phyloP scores from a whole-genome alignment of 2,329 filamentous ascomycete genomes.

The Xylariaceae sp. region DNA sequence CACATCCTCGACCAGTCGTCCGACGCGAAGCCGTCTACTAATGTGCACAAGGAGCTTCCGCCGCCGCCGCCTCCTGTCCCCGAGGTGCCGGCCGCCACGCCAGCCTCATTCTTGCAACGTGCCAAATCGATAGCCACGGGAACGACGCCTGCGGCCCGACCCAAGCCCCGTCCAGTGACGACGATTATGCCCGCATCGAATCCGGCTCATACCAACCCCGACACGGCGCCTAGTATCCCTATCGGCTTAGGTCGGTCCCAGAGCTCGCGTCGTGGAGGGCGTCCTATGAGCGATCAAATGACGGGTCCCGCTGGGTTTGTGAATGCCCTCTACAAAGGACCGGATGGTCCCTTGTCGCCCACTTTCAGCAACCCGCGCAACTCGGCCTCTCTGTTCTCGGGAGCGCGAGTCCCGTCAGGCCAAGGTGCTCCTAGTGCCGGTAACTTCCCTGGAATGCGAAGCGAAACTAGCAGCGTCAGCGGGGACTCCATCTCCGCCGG shows the following conservation, averaged over 20 bases:
- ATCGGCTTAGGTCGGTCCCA: constrained; percentile 53
- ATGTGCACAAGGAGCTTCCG: constrained; percentile 79
- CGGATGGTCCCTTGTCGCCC: constrained; percentile 57
- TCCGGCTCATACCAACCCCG: constrained; percentile 56
- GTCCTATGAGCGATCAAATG: constrained; percentile 60
- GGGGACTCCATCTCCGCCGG: constrained; percentile 61
- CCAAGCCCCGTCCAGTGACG: constrained; percentile 52
- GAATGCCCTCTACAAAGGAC: constrained; percentile 83
- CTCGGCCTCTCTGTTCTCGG: constrained; percentile 58
- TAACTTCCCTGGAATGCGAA: constrained; percentile 69
- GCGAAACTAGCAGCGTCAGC: constrained; percentile 58
- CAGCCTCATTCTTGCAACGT: constrained; percentile 51
- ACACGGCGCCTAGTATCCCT: constrained; percentile 71
- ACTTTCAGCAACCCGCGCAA: constrained; percentile 53
- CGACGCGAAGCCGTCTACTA: constrained; percentile 49
- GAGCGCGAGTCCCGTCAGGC: constrained; percentile 35
- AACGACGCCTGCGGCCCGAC: constrained; percentile 30
- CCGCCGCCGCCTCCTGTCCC: constrained; percentile 53
- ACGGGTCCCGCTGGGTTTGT: constrained; percentile 64
- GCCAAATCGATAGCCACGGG: constrained; percentile 55
- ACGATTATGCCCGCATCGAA: constrained; percentile 47
- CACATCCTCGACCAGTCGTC: constrained; percentile 80
- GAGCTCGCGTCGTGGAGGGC: constrained; percentile 46
- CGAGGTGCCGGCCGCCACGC: constrained; percentile 42
- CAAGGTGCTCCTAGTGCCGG: constrained; percentile 47